Percentiles rank a stretch among this genome's conserved stretches.
These are phyloP conservation scores for Pouteria glomerata DNA, from an alignment of 148 eudicot species.

Conservation along the genomic window DNA sequence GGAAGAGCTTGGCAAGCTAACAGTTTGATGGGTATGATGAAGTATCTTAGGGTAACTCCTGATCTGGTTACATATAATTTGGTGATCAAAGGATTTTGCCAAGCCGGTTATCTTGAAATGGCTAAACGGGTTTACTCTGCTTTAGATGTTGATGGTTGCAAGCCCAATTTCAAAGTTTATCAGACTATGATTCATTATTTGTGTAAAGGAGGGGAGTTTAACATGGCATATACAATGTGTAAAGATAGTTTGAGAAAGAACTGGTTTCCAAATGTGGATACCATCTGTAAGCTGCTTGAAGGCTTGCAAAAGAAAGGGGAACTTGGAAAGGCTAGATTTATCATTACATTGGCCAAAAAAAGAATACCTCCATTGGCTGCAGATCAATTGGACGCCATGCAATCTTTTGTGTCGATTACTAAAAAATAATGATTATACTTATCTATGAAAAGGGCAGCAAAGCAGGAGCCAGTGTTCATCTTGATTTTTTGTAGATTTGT, in stretches of 20 bases:
- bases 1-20: conserved; percentile 80
- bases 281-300: conserved; percentile 47
- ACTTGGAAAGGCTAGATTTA: conserved; percentile 47
- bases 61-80: conserved; percentile 81
- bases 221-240: conserved; percentile 64
- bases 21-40: conserved; percentile 54
- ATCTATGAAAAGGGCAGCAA: background rate
- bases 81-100: conserved; percentile 79
- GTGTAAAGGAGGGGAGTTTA: conserved; percentile 52
- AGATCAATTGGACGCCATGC: conserved; percentile 33
- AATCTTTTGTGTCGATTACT: conserved; percentile 32
- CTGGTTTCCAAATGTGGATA: conserved; percentile 55
- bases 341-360: conserved; percentile 40
- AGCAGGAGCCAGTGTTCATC: conserved; percentile 8
- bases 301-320: conserved; percentile 52
- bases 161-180: conserved; percentile 61
- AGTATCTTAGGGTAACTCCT: conserved; percentile 35
- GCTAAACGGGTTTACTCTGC: conserved; percentile 66
- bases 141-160: conserved; percentile 45
- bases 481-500: conserved; percentile 4
- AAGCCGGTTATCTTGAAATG: conserved; percentile 65
- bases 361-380: conserved; percentile 46
- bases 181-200: conserved; percentile 91
- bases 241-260: conserved; percentile 60
- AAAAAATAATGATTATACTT: background rate